Percentiles rank a stretch among this genome's conserved stretches.
Conservation (phyloP, 176 grass and related monocot species). For the Oryza glaberrima region DNA sequence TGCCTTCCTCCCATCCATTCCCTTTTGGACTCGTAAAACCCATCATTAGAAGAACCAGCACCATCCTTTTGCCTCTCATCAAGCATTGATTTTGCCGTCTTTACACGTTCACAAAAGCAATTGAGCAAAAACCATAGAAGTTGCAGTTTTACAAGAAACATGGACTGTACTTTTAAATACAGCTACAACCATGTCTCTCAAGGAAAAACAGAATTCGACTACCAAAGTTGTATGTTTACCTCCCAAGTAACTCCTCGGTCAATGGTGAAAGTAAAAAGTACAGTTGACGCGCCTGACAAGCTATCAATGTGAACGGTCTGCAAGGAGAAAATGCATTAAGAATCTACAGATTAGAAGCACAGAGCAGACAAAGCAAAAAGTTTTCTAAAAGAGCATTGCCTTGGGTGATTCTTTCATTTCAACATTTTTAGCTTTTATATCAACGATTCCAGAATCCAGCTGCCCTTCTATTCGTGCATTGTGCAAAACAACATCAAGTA, state of each 20-base stretch:
- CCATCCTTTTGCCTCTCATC: constrained; percentile 65
- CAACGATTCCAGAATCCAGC: constrained; percentile 96
- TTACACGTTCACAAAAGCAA: constrained; percentile 37
- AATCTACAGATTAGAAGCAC: constrained; percentile 1
- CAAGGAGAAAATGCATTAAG: constrained; percentile 41
- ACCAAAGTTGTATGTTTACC: constrained; percentile 48
- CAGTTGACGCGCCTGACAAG: constrained; percentile 82
- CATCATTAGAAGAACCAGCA: constrained; percentile 61
- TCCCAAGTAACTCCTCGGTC: constrained; percentile 94
- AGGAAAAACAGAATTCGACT: constrained; percentile 34
- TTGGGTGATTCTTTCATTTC: constrained; percentile 83
- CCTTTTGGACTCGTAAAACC: constrained; percentile 96
- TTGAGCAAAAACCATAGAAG: constrained; percentile 15
- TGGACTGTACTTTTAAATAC: constrained; percentile 6
- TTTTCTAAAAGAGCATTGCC: constrained; percentile 46
- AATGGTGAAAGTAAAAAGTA: constrained; percentile 86
- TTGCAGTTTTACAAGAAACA: constrained; percentile 15
- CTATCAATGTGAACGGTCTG: constrained; percentile 91
- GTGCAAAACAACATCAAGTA: constrained; percentile 81
- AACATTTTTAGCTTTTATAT: constrained; percentile 93
- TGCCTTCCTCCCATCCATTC: constrained; percentile 99
- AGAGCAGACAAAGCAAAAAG: constrained; percentile 28
- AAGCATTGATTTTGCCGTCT: constrained; percentile 76
- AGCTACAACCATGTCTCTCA: constrained; percentile 25
- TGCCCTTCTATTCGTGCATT: constrained; percentile 95